phyloP scores from a whole-genome alignment of 1,284 basidiomycete species.

The Mrakiaceae sp. region DNA sequence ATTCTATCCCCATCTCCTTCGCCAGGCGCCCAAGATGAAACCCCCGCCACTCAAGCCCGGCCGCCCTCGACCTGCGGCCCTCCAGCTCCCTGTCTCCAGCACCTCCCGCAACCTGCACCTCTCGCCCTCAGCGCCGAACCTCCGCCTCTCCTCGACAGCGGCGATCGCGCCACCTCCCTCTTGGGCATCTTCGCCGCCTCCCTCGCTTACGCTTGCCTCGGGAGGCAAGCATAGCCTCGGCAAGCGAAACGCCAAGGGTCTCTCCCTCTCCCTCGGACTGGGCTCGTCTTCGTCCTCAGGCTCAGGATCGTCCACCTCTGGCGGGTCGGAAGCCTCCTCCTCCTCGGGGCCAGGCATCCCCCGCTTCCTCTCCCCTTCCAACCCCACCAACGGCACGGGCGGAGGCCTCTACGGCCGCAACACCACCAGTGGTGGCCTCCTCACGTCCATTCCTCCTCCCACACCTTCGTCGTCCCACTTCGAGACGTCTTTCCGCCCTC shows the following conservation, averaged over 20 bases:
- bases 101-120: conserved; percentile 4
- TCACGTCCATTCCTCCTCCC: not conserved
- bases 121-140: conserved; percentile 15
- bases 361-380: not conserved
- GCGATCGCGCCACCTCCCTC: conserved; percentile 1
- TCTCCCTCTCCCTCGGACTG: conserved; percentile 9
- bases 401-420: not conserved
- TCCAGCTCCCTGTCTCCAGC: no score
- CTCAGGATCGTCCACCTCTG: conserved; percentile 1
- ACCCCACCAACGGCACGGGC: not conserved
- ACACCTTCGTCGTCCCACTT: not conserved
- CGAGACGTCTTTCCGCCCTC: not conserved
- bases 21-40: no score
- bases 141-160: conserved; percentile 6
- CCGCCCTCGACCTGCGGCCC: no score
- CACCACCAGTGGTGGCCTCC: not conserved
- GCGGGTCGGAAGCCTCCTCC: not conserved
- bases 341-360: not conserved
- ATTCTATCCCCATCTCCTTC: no score
- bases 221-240: not conserved
- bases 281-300: not conserved
- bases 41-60: no score
- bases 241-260: conserved; percentile 12
- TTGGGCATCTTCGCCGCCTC: conserved; percentile 1
- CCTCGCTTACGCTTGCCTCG: not conserved